A percentile compares a stretch with the other conserved stretches of the same genome.
Evolutionary conservation across 768 basidiomycete species (phyloP).

Genomic region (Asterophora parasitica): DNA sequence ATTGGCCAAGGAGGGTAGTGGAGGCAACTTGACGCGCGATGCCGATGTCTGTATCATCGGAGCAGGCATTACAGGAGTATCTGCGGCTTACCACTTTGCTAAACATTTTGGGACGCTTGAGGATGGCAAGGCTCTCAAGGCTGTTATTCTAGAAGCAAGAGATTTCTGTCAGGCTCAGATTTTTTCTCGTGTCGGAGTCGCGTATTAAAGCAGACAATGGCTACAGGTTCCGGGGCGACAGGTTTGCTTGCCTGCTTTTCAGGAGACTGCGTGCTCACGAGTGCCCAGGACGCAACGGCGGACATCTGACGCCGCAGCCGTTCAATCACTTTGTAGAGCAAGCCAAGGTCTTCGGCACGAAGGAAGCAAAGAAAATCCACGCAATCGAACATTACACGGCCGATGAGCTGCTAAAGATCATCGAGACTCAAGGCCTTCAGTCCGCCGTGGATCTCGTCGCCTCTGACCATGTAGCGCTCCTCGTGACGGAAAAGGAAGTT

Average conservation of each 20-base stretch:
- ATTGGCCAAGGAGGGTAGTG: conserved; percentile 61
- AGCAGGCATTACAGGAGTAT: conserved; percentile 74
- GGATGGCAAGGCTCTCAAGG: conserved; percentile 29
- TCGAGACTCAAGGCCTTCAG: conserved; percentile 38
- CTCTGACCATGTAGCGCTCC: conserved; percentile 47
- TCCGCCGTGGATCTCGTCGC: conserved; percentile 58
- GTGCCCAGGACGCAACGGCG: conserved; percentile 66
- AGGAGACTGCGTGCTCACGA: neutral
- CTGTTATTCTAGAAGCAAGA: conserved; percentile 77
- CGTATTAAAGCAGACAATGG: neutral
- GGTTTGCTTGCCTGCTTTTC: conserved; percentile 34
- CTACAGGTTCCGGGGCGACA: conserved; percentile 71
- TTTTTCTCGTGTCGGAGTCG: neutral
- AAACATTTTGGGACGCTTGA: conserved; percentile 22
- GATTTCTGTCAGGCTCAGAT: conserved; percentile 67
- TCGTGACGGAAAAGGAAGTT: conserved; percentile 44
- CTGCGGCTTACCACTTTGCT: conserved; percentile 69
- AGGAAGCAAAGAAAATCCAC: conserved; percentile 51
- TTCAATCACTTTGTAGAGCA: conserved; percentile 43
- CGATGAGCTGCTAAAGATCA: conserved; percentile 41
- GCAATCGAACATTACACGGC: conserved; percentile 56
- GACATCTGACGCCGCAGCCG: conserved; percentile 56
- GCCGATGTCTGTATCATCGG: conserved; percentile 79
- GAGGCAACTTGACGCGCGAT: conserved; percentile 48
- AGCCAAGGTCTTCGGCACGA: conserved; percentile 36